Evolutionary conservation across 371 early-diverging fungal species (phyloP).

Genomic region (Mucor racemosus): DNA sequence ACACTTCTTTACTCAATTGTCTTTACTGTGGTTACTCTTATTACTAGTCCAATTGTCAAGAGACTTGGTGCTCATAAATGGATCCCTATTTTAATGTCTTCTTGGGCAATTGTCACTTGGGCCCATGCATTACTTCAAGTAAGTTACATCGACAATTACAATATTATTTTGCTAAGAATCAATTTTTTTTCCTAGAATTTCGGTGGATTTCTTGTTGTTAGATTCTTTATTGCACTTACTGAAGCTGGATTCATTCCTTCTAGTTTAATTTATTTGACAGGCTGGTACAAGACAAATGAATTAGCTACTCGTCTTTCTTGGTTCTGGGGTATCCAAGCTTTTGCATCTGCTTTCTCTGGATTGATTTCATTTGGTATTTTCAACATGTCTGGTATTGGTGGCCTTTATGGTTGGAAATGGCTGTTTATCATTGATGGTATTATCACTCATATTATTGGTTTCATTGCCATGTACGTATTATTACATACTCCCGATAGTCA

Average conservation of each 20-base stretch:
- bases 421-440: conserved; percentile 59
- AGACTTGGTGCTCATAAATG: conserved; percentile 59
- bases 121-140: conserved; percentile 38
- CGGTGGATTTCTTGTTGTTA: conserved; percentile 30
- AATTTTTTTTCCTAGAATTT: conserved; percentile 16
- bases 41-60: conserved; percentile 56
- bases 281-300: conserved; percentile 64
- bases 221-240: conserved; percentile 39
- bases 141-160: neutral
- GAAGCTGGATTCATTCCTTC: conserved; percentile 68
- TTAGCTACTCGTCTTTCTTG: conserved; percentile 60
- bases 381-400: conserved; percentile 54
- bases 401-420: conserved; percentile 66
- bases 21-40: conserved; percentile 45
- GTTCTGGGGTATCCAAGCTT: conserved; percentile 64
- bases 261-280: conserved; percentile 58
- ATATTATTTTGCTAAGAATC: neutral
- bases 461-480: conserved; percentile 30
- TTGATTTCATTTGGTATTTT: conserved; percentile 63
- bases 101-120: conserved; percentile 66
- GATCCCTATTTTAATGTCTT: conserved; percentile 63
- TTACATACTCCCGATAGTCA: too few species aligned
- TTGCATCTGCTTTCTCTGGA: conserved; percentile 22
- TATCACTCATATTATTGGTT: conserved; percentile 50
- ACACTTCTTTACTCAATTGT: conserved; percentile 41